Conservation (phyloP, 352 stramenopile genomes). For the Globisporangium radiosum region DNA sequence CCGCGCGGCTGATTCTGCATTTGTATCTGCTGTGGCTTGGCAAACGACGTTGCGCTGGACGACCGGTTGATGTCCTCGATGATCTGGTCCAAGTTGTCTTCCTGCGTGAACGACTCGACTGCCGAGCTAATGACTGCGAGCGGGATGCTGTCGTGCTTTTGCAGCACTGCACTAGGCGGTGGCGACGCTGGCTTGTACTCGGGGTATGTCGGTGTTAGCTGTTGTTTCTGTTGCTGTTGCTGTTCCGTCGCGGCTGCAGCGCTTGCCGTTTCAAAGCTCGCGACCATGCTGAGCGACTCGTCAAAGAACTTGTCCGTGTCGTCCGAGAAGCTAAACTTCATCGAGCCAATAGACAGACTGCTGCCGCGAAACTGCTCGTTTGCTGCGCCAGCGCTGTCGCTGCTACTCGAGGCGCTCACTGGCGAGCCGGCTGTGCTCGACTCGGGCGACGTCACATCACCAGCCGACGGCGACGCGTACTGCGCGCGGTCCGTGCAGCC, state of each 20-base stretch:
- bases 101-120: slow-evolving; percentile 67
- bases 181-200: slow-evolving; percentile 11
- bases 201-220: slow-evolving; percentile 13
- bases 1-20: slow-evolving; percentile 20
- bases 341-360: slow-evolving; percentile 61
- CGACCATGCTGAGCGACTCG: slow-evolving; percentile 41
- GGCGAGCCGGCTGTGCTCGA: slow-evolving; percentile 9
- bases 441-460: slow-evolving; percentile 14
- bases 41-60: slow-evolving; percentile 33
- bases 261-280: slow-evolving; percentile 12
- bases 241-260: background rate
- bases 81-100: slow-evolving; percentile 70
- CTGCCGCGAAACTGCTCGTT: slow-evolving; percentile 34
- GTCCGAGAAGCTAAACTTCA: slow-evolving; percentile 70
- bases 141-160: slow-evolving; percentile 63
- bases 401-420: slow-evolving; percentile 21
- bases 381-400: slow-evolving; percentile 17
- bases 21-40: slow-evolving; percentile 25
- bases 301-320: slow-evolving; percentile 63
- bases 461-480: slow-evolving; percentile 16
- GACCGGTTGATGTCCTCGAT: slow-evolving; percentile 67
- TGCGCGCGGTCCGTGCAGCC: slow-evolving; percentile 27
- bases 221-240: slow-evolving; percentile 11
- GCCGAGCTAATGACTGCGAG: slow-evolving; percentile 57
- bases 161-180: background rate